These are phyloP conservation scores for Aspergillus ochraceoroseus DNA, from an alignment of 2,329 filamentous ascomycete species.

Conservation along the genomic window DNA sequence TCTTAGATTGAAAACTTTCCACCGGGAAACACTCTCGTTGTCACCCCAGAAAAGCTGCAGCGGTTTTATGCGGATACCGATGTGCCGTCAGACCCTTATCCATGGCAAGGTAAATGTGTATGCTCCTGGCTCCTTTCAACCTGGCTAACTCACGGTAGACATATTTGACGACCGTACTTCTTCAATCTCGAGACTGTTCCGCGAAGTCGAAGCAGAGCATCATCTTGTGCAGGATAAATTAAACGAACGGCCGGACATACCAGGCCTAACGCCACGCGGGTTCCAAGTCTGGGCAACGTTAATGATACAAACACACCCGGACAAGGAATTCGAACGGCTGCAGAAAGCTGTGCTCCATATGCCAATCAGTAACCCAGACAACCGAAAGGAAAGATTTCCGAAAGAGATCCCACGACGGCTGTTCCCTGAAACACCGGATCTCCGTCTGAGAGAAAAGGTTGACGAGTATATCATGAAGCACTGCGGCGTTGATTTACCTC, in stretches of 20 bases:
- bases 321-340: conserved; percentile 67
- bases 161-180: conserved; percentile 53
- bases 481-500: conserved; percentile 46
- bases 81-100: conserved; percentile 61
- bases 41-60: conserved; percentile 70
- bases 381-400: conserved; percentile 67
- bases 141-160: conserved; percentile 34
- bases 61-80: conserved; percentile 66
- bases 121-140: neutral
- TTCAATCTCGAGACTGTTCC: conserved; percentile 57
- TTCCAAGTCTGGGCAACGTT: conserved; percentile 68
- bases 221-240: conserved; percentile 58
- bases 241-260: conserved; percentile 54
- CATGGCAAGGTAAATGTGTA: conserved; percentile 60
- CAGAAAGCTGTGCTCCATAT: conserved; percentile 63
- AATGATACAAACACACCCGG: conserved; percentile 70
- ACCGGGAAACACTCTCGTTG: conserved; percentile 63
- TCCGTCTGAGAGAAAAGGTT: conserved; percentile 55
- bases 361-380: conserved; percentile 63
- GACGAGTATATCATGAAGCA: conserved; percentile 56
- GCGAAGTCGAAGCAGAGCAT: conserved; percentile 53
- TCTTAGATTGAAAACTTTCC: conserved; percentile 64
- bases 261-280: conserved; percentile 62
- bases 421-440: conserved; percentile 59
- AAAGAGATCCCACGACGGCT: conserved; percentile 71